Evolutionary conservation across 768 basidiomycete species (phyloP).

Genomic region (Hericium erinaceus): DNA sequence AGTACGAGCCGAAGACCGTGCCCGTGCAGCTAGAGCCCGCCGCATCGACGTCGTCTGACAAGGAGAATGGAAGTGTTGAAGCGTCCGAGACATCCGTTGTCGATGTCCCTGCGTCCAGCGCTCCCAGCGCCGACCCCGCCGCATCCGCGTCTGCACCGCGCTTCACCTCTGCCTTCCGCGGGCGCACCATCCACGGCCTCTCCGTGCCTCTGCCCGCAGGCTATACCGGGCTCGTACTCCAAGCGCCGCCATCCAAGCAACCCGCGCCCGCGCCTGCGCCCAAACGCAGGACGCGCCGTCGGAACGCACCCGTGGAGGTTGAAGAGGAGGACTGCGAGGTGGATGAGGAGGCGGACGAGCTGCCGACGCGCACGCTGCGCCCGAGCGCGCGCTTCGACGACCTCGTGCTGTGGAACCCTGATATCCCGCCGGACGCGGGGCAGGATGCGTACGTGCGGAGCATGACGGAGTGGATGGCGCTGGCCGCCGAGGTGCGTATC

Average conservation of each 20-base stretch:
- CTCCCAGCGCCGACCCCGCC: neutral
- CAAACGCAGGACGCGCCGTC: constrained; percentile 15
- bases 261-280: constrained; percentile 14
- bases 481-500: constrained; percentile 50
- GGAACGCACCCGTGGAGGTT: constrained; percentile 21
- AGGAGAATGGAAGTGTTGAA: neutral
- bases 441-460: constrained; percentile 65
- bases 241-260: constrained; percentile 13
- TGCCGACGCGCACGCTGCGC: constrained; percentile 28
- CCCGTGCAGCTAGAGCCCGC: neutral
- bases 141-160: constrained; percentile 20
- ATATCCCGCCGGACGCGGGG: constrained; percentile 58
- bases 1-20: neutral
- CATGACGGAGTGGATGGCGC: constrained; percentile 59
- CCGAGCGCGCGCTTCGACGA: constrained; percentile 51
- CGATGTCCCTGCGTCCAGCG: neutral
- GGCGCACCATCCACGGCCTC: constrained; percentile 63
- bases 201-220: constrained; percentile 53
- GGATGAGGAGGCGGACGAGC: constrained; percentile 14
- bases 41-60: neutral
- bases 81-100: neutral
- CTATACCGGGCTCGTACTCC: constrained; percentile 58
- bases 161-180: constrained; percentile 62
- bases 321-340: constrained; percentile 16
- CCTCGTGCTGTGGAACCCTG: constrained; percentile 70